A percentile compares a stretch with the other conserved stretches of the same genome.
phyloP scores from a whole-genome alignment of 768 basidiomycete genomes.

The Albatrellus ellisii region DNA sequence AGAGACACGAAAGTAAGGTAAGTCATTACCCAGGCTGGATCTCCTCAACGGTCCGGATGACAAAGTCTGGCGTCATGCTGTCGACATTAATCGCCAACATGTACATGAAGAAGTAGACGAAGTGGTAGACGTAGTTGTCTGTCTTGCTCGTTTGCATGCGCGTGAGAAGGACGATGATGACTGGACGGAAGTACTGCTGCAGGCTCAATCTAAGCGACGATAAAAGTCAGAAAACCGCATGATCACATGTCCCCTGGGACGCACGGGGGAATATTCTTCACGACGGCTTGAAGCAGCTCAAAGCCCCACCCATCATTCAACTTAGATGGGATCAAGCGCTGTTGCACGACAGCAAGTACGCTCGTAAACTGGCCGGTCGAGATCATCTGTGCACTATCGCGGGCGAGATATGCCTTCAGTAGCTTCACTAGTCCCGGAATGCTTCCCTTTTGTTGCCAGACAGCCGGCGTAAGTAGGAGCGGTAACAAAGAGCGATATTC shows the following conservation, averaged over 20 bases:
- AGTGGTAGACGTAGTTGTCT: constrained; percentile 73
- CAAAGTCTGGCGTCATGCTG: constrained; percentile 64
- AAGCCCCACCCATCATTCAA: constrained; percentile 86
- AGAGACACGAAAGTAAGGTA: neutral
- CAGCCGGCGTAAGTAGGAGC: constrained; percentile 69
- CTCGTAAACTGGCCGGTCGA: constrained; percentile 57
- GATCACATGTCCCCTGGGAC: constrained; percentile 20
- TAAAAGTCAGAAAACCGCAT: neutral
- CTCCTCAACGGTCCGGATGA: constrained; percentile 66
- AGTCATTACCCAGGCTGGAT: constrained; percentile 64
- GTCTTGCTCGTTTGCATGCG: constrained; percentile 85
- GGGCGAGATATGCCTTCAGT: constrained; percentile 67
- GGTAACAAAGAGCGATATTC: constrained; percentile 73
- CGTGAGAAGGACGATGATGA: constrained; percentile 68
- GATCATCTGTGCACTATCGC: constrained; percentile 58
- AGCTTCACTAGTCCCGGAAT: constrained; percentile 88
- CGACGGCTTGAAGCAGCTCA: constrained; percentile 71
- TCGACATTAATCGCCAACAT: constrained; percentile 62
- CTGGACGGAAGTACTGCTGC: constrained; percentile 58
- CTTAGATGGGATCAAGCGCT: constrained; percentile 79
- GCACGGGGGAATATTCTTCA: constrained; percentile 63
- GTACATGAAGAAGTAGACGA: constrained; percentile 69
- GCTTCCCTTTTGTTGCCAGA: constrained; percentile 92
- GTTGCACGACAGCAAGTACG: constrained; percentile 81
- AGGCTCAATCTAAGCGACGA: constrained; percentile 38